phyloP scores from a whole-genome alignment of 208 protist species.

The Acanthamoeba healyi region DNA sequence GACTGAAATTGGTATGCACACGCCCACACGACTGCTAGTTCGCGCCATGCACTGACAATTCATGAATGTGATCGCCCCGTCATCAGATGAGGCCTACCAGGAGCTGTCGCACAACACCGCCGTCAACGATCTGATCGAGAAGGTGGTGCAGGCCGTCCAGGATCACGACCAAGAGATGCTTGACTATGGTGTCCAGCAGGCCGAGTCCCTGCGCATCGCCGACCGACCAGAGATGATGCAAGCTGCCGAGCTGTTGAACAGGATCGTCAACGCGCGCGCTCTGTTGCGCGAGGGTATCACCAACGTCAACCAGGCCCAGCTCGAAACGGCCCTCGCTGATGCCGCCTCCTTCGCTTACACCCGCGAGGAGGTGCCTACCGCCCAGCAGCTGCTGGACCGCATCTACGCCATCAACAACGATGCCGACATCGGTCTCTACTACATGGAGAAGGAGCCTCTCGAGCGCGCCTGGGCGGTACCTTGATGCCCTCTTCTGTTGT shows the following conservation, averaged over 20 bases:
- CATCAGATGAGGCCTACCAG: conserved; percentile 49
- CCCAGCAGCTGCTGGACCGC: conserved; percentile 11
- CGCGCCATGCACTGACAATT: no score
- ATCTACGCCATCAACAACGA: conserved; percentile 34
- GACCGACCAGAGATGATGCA: conserved; percentile 41
- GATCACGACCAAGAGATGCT: conserved; percentile 53
- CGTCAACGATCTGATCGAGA: conserved; percentile 33
- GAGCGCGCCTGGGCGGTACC: conserved; percentile 31
- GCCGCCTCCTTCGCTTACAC: conserved; percentile 33
- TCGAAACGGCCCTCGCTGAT: conserved; percentile 41
- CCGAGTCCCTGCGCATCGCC: conserved; percentile 29
- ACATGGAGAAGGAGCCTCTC: conserved; percentile 52
- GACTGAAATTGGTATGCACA: not conserved
- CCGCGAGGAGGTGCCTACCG: conserved; percentile 33
- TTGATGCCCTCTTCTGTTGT: not conserved
- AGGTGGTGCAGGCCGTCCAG: conserved; percentile 53
- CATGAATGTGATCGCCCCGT: no score
- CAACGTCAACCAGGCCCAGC: conserved; percentile 36
- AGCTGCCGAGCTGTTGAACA: conserved; percentile 45
- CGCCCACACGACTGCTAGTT: not conserved
- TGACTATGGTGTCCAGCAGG: conserved; percentile 46
- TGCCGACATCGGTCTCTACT: conserved; percentile 57
- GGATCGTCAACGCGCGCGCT: conserved; percentile 19
- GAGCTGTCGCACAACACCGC: conserved; percentile 71
- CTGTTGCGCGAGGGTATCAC: conserved; percentile 35